These are phyloP conservation scores for Penicillium sp. DNA, from an alignment of 2,329 filamentous ascomycete genomes.

Conservation along the genomic window DNA sequence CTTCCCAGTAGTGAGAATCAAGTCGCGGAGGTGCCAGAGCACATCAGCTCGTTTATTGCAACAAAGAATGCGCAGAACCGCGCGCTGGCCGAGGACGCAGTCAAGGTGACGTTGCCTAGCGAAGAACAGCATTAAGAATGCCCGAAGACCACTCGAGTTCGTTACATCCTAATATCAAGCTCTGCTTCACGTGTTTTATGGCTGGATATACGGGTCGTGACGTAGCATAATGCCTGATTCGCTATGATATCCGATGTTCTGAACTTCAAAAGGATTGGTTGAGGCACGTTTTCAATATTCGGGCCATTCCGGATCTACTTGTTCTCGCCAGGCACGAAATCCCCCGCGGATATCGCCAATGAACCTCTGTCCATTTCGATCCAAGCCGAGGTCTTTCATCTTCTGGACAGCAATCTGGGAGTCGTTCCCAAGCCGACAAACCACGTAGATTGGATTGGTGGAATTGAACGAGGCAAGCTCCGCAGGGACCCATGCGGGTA, in stretches of 20 bases:
- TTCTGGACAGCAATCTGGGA: slow-evolving; percentile 47
- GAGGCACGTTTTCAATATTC: slow-evolving; percentile 14
- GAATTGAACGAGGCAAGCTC: slow-evolving; percentile 23
- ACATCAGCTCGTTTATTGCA: slow-evolving; percentile 57
- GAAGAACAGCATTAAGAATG: slow-evolving; percentile 33
- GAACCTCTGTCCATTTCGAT: slow-evolving; percentile 32
- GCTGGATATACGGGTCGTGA: too few relatives aligned
- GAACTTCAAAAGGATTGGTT: too few relatives aligned
- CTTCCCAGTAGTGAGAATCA: slow-evolving; percentile 59
- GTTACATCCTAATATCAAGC: neutral
- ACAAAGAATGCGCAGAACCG: slow-evolving; percentile 47
- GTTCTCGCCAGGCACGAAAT: slow-evolving; percentile 42
- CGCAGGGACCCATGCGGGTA: slow-evolving; percentile 30
- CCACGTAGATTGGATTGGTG: slow-evolving; percentile 41
- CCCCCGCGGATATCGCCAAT: slow-evolving; percentile 46
- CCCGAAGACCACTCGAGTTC: slow-evolving; percentile 8
- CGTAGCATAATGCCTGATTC: too few relatives aligned
- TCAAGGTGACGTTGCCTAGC: slow-evolving; percentile 25
- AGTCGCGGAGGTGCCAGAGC: slow-evolving; percentile 58
- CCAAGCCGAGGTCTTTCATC: slow-evolving; percentile 40
- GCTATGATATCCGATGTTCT: too few relatives aligned
- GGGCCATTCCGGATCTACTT: slow-evolving; percentile 39
- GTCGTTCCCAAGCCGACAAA: slow-evolving; percentile 51
- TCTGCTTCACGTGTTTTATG: neutral
- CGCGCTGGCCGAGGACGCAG: slow-evolving; percentile 42